Evolutionary conservation across 2,329 filamentous ascomycete genomes (phyloP).

Genomic region (Fusarium sambucinum): DNA sequence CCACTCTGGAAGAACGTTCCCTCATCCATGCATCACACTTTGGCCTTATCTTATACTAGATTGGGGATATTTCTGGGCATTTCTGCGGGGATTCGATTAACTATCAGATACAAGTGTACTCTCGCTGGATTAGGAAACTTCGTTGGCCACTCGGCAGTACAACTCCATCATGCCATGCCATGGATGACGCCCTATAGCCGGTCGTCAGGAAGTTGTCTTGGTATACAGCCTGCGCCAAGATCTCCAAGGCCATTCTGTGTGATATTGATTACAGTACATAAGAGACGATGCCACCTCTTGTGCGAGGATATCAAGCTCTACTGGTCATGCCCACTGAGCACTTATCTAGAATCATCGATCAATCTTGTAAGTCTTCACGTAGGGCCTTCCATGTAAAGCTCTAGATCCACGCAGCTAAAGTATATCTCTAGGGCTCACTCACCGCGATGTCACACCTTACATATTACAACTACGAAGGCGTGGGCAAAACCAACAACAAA

Average conservation of each 20-base stretch:
- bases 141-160: constrained; percentile 8
- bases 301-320: not conserved
- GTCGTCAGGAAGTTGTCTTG: not conserved
- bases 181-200: not conserved
- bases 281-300: constrained; percentile 5
- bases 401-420: not conserved
- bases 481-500: constrained; percentile 45
- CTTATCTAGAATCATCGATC: not conserved
- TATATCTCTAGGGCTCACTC: not conserved
- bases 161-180: not conserved
- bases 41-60: constrained; percentile 26
- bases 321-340: not conserved
- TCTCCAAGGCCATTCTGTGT: not conserved
- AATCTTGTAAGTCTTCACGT: not conserved
- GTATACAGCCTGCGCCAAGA: constrained; percentile 17
- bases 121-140: constrained; percentile 22
- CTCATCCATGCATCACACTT: not conserved
- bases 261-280: constrained; percentile 23
- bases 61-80: constrained; percentile 28
- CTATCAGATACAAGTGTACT: not conserved
- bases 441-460: constrained; percentile 49
- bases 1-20: not conserved
- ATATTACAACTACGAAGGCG: constrained; percentile 52
- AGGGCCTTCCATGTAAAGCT: not conserved
- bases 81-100: not conserved